Evolutionary conservation across 305 asterid genomes (phyloP).

Genomic region (Nicotiana rustica): DNA sequence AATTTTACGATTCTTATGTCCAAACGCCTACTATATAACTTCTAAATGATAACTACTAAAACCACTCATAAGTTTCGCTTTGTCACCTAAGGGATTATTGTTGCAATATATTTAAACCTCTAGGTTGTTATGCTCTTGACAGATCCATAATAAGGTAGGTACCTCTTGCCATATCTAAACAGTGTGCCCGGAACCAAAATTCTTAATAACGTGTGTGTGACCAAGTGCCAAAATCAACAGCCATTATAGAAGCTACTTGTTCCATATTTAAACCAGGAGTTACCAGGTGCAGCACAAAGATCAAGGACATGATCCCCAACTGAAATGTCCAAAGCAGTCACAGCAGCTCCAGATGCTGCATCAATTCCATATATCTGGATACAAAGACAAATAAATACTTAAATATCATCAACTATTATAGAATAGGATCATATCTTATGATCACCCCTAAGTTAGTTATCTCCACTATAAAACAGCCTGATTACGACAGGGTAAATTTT

Average conservation of each 20-base stretch:
- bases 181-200: background rate
- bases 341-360: slow-evolving; percentile 99
- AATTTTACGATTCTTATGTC: no score
- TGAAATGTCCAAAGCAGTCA: slow-evolving; percentile 72
- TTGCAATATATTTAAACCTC: background rate
- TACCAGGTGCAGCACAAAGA: slow-evolving; percentile 98
- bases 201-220: background rate
- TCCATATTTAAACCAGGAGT: slow-evolving; percentile 33
- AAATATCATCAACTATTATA: background rate
- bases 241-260: background rate
- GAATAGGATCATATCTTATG: background rate
- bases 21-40: background rate
- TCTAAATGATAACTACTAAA: background rate
- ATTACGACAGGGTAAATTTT: background rate
- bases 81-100: background rate
- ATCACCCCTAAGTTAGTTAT: background rate
- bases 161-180: background rate
- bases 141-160: slow-evolving; percentile 13
- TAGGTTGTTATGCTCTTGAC: slow-evolving; percentile 1
- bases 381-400: slow-evolving; percentile 24
- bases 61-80: background rate
- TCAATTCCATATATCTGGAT: slow-evolving; percentile 93
- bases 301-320: slow-evolving; percentile 88
- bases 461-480: background rate
- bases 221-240: slow-evolving; percentile 6